These are phyloP conservation scores for Microcera coccophila DNA, from an alignment of 2,329 filamentous ascomycete species.

Conservation along the genomic window DNA sequence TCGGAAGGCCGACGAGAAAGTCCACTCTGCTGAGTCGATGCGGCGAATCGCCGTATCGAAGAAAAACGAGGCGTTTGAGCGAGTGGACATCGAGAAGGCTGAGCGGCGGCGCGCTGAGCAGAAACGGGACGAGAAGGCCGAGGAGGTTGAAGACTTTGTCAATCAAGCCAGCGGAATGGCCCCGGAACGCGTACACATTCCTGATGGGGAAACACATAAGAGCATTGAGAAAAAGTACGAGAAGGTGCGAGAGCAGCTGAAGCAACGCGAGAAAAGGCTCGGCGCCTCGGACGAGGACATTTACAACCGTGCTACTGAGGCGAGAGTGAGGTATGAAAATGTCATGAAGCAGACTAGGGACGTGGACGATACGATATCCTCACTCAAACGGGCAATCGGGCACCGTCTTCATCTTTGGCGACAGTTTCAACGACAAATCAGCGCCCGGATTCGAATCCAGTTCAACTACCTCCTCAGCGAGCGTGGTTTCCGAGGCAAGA, in stretches of 20 bases:
- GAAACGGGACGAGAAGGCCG: conserved; percentile 45
- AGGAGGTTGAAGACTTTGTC: conserved; percentile 51
- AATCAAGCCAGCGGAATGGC: conserved; percentile 52
- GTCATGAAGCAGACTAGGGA: conserved; percentile 41
- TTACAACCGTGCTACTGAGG: conserved; percentile 43
- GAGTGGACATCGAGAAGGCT: conserved; percentile 45
- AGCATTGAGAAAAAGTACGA: conserved; percentile 54
- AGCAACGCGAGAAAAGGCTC: conserved; percentile 51
- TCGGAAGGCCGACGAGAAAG: conserved; percentile 54
- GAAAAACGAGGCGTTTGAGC: conserved; percentile 59
- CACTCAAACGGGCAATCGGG: conserved; percentile 57
- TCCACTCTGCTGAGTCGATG: conserved; percentile 44
- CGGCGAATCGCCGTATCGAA: conserved; percentile 52
- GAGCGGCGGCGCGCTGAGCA: conserved; percentile 44
- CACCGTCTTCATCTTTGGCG: conserved; percentile 73
- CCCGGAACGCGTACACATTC: conserved; percentile 56
- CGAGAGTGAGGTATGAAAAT: conserved; percentile 40
- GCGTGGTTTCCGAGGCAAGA: conserved; percentile 78
- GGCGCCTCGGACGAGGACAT: conserved; percentile 66
- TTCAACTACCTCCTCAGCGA: conserved; percentile 89
- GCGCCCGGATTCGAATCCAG: conserved; percentile 75
- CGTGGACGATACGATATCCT: conserved; percentile 39
- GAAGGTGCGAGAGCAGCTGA: conserved; percentile 56
- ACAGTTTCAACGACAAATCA: conserved; percentile 78
- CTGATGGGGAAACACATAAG: conserved; percentile 58